These are phyloP conservation scores for Alternaria ventricosa DNA, from an alignment of 2,329 filamentous ascomycete genomes.

Conservation along the genomic window DNA sequence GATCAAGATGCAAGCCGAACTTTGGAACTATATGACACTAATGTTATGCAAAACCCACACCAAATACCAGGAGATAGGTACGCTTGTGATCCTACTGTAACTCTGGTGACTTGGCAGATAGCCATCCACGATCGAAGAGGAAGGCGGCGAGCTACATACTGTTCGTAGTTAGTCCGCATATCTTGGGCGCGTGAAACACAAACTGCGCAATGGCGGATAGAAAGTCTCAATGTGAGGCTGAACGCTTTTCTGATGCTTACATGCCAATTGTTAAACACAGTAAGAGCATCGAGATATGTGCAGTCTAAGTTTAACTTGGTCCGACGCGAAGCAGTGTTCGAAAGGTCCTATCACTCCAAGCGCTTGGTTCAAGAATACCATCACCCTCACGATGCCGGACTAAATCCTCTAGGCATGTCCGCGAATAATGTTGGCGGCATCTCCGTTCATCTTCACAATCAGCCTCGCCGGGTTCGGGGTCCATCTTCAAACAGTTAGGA, in stretches of 20 bases:
- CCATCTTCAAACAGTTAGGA: constrained; percentile 9
- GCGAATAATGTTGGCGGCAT: constrained; percentile 1
- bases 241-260: neutral
- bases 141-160: constrained; percentile 7
- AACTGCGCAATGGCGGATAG: neutral
- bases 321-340: neutral
- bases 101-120: constrained; percentile 3
- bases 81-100: constrained; percentile 6
- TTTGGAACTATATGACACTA: constrained; percentile 3
- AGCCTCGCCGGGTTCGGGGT: neutral
- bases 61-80: constrained; percentile 11
- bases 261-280: neutral
- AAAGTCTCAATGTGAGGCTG: neutral
- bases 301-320: neutral
- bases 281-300: neutral
- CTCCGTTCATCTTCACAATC: neutral
- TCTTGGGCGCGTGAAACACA: neutral
- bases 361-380: neutral
- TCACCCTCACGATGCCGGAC: neutral
- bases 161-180: neutral
- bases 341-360: neutral
- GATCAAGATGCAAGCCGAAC: neutral
- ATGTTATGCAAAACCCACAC: constrained; percentile 3
- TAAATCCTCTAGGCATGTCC: neutral
- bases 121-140: constrained; percentile 4